Conservation (phyloP, 768 basidiomycete genomes). For the Dacryopinax primogenitus region DNA sequence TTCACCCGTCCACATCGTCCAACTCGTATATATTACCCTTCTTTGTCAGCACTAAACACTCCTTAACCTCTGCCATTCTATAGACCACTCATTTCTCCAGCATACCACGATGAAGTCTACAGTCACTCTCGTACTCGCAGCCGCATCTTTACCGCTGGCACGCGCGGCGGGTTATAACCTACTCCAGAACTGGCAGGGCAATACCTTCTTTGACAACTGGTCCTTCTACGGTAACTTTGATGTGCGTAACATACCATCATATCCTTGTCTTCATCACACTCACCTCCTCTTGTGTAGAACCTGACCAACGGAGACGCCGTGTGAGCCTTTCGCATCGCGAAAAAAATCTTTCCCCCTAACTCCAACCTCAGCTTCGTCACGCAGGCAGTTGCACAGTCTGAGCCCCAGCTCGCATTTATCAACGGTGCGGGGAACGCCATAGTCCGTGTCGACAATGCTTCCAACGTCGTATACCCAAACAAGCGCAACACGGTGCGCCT, state of each 20-base stretch:
- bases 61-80: not conserved
- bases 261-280: not conserved
- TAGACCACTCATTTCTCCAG: not conserved
- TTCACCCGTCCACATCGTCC: not conserved
- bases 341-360: constrained; percentile 33
- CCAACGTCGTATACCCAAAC: constrained; percentile 16
- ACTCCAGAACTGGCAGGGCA: constrained; percentile 44
- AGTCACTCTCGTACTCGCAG: not conserved
- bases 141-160: not conserved
- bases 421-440: constrained; percentile 32
- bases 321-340: constrained; percentile 25
- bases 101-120: not conserved
- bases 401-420: constrained; percentile 42
- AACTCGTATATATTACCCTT: not conserved
- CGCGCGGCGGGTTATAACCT: constrained; percentile 33
- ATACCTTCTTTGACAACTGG: constrained; percentile 57
- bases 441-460: constrained; percentile 20
- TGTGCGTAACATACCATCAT: constrained; percentile 18
- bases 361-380: constrained; percentile 31
- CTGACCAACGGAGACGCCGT: constrained; percentile 52
- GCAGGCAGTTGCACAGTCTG: constrained; percentile 15
- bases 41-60: not conserved
- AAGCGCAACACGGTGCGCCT: constrained; percentile 22
- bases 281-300: constrained; percentile 26
- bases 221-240: constrained; percentile 39